Conservation (phyloP, 1,139 yeast genomes). For the Yamadazyma dendronema region DNA sequence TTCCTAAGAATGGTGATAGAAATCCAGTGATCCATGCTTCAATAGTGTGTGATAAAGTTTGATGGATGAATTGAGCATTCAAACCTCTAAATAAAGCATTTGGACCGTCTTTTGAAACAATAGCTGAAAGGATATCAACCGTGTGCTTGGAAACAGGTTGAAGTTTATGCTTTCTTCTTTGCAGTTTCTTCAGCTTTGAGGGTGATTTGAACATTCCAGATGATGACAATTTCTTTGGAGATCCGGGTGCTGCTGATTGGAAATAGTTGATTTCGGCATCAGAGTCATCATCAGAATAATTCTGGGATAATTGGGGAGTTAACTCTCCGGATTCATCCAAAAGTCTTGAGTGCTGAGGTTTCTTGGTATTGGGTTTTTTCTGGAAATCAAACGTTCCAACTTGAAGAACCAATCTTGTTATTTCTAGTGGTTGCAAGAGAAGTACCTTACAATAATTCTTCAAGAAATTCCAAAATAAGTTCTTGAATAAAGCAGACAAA, state of each 20-base stretch:
- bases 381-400: conserved; percentile 58
- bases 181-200: conserved; percentile 5
- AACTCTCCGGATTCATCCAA: conserved; percentile 11
- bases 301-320: conserved; percentile 7
- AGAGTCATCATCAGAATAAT: conserved; percentile 19
- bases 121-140: conserved; percentile 65
- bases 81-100: conserved; percentile 84
- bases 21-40: conserved; percentile 94
- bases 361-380: conserved; percentile 7
- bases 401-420: conserved; percentile 74
- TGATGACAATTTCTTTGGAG: background rate
- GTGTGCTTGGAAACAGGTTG: conserved; percentile 67
- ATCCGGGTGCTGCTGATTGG: conserved; percentile 7
- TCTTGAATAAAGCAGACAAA: conserved; percentile 51
- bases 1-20: conserved; percentile 72
- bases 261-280: conserved; percentile 61
- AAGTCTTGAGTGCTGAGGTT: conserved; percentile 7
- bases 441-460: conserved; percentile 67
- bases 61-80: conserved; percentile 79
- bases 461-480: conserved; percentile 58
- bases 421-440: conserved; percentile 86
- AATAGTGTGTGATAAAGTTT: conserved; percentile 70
- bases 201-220: conserved; percentile 5
- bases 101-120: conserved; percentile 76
- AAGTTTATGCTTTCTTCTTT: conserved; percentile 31